These are phyloP conservation scores for Quercus phellos DNA, from an alignment of 331 rosid genomes.

Conservation along the genomic window DNA sequence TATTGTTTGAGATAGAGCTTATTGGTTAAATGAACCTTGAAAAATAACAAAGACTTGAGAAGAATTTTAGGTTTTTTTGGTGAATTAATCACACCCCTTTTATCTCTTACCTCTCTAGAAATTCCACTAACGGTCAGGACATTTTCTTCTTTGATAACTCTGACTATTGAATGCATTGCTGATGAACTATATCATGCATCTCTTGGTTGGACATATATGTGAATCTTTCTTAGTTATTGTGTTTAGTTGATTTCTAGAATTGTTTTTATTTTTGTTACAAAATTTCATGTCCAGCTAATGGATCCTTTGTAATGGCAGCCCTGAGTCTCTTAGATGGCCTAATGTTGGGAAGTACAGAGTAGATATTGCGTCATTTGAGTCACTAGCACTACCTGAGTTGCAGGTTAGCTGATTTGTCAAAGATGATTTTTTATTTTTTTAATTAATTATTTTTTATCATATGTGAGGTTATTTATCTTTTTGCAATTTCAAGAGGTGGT, in stretches of 20 bases:
- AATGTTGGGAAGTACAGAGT: conserved; percentile 77
- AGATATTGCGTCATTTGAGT: conserved; percentile 70
- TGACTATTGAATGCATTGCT: neutral
- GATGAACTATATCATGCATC: neutral
- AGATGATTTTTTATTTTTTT: neutral
- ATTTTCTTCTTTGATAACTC: neutral
- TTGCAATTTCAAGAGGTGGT: neutral
- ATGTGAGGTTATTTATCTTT: neutral
- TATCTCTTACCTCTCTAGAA: neutral
- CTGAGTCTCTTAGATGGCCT: conserved; percentile 71
- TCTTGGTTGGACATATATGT: neutral
- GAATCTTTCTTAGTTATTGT: neutral
- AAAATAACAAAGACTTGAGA: neutral
- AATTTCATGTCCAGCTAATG: conserved; percentile 12
- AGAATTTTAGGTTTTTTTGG: too few relatives aligned
- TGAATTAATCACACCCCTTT: neutral
- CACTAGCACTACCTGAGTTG: conserved; percentile 68
- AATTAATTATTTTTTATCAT: neutral
- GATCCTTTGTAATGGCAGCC: conserved; percentile 40
- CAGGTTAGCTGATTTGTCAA: conserved; percentile 47
- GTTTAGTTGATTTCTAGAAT: neutral
- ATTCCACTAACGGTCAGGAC: neutral
- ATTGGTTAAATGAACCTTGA: neutral
- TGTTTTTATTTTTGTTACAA: neutral
- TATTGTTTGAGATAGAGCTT: too few relatives aligned